A percentile compares a stretch with the other conserved stretches of the same genome.
These are phyloP conservation scores for Capillidium rhysosporum DNA, from an alignment of 371 early-diverging fungal species.

Conservation along the genomic window DNA sequence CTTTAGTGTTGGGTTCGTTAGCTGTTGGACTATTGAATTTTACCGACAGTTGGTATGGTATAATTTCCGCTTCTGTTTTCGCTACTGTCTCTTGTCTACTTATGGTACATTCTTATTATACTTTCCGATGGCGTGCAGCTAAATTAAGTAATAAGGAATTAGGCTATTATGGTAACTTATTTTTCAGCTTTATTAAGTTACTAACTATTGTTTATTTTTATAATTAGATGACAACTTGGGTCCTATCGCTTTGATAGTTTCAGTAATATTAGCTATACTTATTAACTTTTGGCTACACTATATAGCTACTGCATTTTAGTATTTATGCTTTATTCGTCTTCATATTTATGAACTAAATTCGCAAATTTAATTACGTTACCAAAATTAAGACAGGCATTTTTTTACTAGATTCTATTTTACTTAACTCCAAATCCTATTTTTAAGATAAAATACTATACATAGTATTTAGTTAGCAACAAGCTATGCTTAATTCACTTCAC, in stretches of 20 bases:
- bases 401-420: too few relatives aligned
- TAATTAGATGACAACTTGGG: slow-evolving; percentile 34
- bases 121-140: slow-evolving; percentile 87
- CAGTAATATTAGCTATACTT: slow-evolving; percentile 64
- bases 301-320: neutral
- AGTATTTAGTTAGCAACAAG: too few relatives aligned
- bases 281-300: slow-evolving; percentile 29
- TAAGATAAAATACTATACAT: too few relatives aligned
- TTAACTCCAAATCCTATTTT: too few relatives aligned
- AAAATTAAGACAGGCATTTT: too few relatives aligned
- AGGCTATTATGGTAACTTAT: slow-evolving; percentile 35
- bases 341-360: too few relatives aligned
- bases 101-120: slow-evolving; percentile 70
- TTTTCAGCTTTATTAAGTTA: neutral
- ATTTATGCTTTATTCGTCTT: too few relatives aligned
- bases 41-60: slow-evolving; percentile 42
- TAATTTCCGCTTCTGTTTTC: slow-evolving; percentile 53
- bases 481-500: too few relatives aligned
- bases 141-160: slow-evolving; percentile 40
- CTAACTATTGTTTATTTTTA: neutral
- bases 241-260: slow-evolving; percentile 73
- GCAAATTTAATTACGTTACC: too few relatives aligned
- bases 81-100: slow-evolving; percentile 55
- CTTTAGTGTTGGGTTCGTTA: slow-evolving; percentile 37
- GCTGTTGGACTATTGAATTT: slow-evolving; percentile 49